Evolutionary conservation across 2,329 filamentous ascomycete genomes (phyloP).

Genomic region (Apiospora sp.): DNA sequence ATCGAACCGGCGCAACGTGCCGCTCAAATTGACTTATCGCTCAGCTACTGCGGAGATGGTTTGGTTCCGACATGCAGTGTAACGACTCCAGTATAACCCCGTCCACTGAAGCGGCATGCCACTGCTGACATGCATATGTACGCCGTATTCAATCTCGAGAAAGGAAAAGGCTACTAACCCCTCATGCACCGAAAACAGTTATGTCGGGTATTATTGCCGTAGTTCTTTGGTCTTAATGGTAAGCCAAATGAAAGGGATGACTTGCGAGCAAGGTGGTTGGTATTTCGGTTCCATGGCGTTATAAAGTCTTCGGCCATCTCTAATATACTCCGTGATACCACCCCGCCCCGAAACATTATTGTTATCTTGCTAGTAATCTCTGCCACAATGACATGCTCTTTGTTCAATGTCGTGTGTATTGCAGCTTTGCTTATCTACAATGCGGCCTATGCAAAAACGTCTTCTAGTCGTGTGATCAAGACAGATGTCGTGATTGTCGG

Average conservation of each 20-base stretch:
- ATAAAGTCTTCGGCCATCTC: no score
- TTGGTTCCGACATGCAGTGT: background rate
- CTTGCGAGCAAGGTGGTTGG: no score
- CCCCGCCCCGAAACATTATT: background rate
- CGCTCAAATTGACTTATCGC: background rate
- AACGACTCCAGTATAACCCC: no score
- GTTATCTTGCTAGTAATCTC: background rate
- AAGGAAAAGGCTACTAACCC: background rate
- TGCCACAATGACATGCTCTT: background rate
- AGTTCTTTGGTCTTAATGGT: background rate
- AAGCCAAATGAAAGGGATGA: no score
- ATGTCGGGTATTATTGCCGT: background rate
- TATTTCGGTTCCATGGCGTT: no score
- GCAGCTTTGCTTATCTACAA: background rate
- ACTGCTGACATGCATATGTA: background rate
- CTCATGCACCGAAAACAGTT: background rate
- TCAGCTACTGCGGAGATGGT: background rate
- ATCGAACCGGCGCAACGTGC: no score
- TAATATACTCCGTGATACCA: no score
- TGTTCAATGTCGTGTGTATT: background rate
- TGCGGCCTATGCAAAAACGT: background rate
- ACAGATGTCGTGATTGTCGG: conserved; percentile 1
- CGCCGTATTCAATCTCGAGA: background rate
- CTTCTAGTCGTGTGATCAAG: background rate
- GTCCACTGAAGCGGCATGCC: background rate